Evolutionary conservation across 2,329 filamentous ascomycete genomes (phyloP).

Genomic region (Exophiala lecanii-corni): DNA sequence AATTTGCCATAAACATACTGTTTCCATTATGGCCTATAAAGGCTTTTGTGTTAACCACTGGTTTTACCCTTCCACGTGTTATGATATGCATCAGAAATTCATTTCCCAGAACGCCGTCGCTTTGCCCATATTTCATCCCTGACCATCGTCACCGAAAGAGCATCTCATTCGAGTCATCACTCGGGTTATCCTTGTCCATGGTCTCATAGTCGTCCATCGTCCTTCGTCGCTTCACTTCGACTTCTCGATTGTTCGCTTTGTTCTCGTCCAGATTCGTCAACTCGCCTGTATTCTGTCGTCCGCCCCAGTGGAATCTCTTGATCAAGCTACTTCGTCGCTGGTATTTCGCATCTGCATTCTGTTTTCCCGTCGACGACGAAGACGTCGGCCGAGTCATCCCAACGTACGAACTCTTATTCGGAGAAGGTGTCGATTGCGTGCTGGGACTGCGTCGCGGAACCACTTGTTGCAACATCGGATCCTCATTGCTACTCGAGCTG

Average conservation of each 20-base stretch:
- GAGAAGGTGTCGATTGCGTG: slow-evolving; percentile 7
- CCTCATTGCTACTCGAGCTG: slow-evolving; percentile 14
- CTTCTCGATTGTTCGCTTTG: slow-evolving; percentile 11
- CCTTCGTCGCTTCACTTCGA: slow-evolving; percentile 24
- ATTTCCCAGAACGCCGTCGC: too few relatives aligned
- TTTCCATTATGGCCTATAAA: too few relatives aligned
- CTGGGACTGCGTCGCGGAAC: neutral
- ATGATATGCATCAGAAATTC: too few relatives aligned
- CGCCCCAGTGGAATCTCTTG: slow-evolving; percentile 20
- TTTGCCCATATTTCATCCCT: too few relatives aligned
- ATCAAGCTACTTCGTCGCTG: slow-evolving; percentile 16
- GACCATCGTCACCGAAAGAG: slow-evolving; percentile 14
- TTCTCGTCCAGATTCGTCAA: slow-evolving; percentile 7
- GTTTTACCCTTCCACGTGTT: too few relatives aligned
- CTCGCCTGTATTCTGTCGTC: slow-evolving; percentile 8
- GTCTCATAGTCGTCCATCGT: slow-evolving; percentile 22
- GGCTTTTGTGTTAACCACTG: too few relatives aligned
- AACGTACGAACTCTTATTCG: slow-evolving; percentile 16
- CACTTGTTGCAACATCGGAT: slow-evolving; percentile 14
- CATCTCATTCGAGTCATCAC: slow-evolving; percentile 20
- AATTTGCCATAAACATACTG: too few relatives aligned
- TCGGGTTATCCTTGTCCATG: slow-evolving; percentile 11
- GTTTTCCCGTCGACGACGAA: slow-evolving; percentile 13
- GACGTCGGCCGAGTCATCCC: slow-evolving; percentile 9
- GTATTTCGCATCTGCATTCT: slow-evolving; percentile 12